phyloP scores from a whole-genome alignment of 2,329 filamentous ascomycete species.

The Orbilia brochopaga region DNA sequence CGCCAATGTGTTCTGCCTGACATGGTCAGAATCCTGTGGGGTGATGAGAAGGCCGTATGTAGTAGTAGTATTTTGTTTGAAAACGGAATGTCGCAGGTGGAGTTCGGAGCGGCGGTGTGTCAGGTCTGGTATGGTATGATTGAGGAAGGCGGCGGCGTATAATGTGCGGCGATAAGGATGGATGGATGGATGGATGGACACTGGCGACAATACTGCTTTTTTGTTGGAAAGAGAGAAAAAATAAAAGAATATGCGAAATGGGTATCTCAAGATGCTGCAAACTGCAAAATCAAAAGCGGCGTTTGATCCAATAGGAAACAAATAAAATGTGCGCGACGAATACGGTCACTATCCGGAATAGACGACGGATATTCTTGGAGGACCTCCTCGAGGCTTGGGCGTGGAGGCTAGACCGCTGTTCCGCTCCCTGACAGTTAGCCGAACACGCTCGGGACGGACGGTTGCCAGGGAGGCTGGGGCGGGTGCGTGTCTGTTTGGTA shows the following conservation, averaged over 20 bases:
- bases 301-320: constrained; percentile 20
- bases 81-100: background rate
- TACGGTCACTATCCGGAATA: background rate
- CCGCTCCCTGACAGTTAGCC: constrained; percentile 8
- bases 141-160: background rate
- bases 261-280: constrained; percentile 47
- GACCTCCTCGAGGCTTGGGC: background rate
- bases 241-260: constrained; percentile 29
- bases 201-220: constrained; percentile 32
- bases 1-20: constrained; percentile 48
- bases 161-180: constrained; percentile 1
- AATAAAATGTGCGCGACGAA: constrained; percentile 9
- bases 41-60: constrained; percentile 28
- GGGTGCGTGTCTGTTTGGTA: too few relatives aligned
- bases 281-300: constrained; percentile 23
- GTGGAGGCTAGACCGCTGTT: background rate
- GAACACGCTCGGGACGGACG: background rate
- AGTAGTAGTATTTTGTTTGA: background rate
- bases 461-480: background rate
- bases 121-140: background rate
- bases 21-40: constrained; percentile 48
- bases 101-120: background rate
- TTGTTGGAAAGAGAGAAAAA: constrained; percentile 24
- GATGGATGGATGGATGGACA: constrained; percentile 28
- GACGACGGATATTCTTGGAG: background rate